Base-by-base conservation (phyloP, 2,329 filamentous ascomycete species). In the Phialophora macrospora region DNA sequence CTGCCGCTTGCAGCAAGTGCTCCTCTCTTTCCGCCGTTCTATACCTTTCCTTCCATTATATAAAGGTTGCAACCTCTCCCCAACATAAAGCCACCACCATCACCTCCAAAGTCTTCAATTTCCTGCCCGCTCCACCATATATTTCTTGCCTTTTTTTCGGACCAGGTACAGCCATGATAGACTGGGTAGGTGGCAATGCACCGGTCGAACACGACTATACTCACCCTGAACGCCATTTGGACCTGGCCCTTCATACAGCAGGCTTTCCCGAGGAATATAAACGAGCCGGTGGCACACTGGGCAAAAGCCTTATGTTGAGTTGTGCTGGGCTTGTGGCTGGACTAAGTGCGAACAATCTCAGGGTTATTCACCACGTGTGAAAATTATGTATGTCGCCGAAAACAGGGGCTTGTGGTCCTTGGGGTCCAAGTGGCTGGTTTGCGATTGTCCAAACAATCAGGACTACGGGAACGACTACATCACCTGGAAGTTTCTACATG, bases 321-420 rank as follows among this genome's bases (percentile, higher is more conserved):
- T 49, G 20, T 49, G 46, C 46, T 49, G 46, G 46, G 46, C 24
- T 26, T 49, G 46, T 49, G 46, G 46, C 7, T 49, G 46, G 46
- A 49, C 46, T 9, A 22, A n/a, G 12, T 9, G 5, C 46, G 24
- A 49, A 20, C 46, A 49, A 22, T 9, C 46, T 20, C 12, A 24
- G 7, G 9, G 46, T 49, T 49, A 49, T 17, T 20, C 20, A 49
- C 24, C 46, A 9, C 46, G 46, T 4, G 46, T 49, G 9, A 49
- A 26, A 9, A 14, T 49, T 20, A 22, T 49, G 46, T 14, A 22
- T 14, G 24, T 14, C 46, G 22, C 1, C 46, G 17, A 20, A n/a
- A 49, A 49, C 46, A 20, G 24, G 7, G 46, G 20, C 7, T 49
- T 49, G 24, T 49, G 46, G 46, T 49, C 46, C 9, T 8, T 49